Base-by-base conservation (phyloP, 2,329 filamentous ascomycete genomes). In the Cordyceps cateniannulata region DNA sequence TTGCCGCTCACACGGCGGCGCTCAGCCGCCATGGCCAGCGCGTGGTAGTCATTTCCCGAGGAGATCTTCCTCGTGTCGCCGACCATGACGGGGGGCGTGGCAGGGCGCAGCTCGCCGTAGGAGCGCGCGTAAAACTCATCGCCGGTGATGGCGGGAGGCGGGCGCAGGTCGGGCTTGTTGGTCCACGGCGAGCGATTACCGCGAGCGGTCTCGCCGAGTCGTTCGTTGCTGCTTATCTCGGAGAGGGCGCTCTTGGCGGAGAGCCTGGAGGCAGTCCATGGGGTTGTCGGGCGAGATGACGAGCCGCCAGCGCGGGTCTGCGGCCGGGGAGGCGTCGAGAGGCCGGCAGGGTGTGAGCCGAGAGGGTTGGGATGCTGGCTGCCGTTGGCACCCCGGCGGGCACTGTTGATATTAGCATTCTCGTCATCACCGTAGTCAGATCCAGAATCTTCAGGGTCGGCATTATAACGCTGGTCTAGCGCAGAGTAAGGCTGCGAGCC, bases 1-100 rank as follows among this genome's bases (percentile, higher is more conserved):
- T 89, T 90, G 1, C 89, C 89, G 69, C 88, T 91, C 2, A 90
- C 87, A 63, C 88, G 85, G 50, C 87, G 76, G 51, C 81, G 76
- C 20, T 73, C 75, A 57, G 76, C 76, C 1, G 68, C 68, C 27
- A 66, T 63, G 10, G 69, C 68, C 2, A 70, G 63, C 60, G 72
- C 71, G 29, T 75, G 75, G 60, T 78, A 82, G 67, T 87, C 85
- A 62, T 82, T 84, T 1, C 84, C 85, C 5, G 81, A 82, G 14
- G 82, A 85, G 5, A 85, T 76, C 69, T 86, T 83, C 51, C 84
- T 75, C 27, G 70, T 73, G 24, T 67, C 69, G 16, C 79, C 81
- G 14, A 85, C 69, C 64, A 84, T 76, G 16, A 84, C 69, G 0
- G 83, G 84, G 29, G 82, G 81, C 6, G 81, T 83, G 1, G 73